phyloP scores from a whole-genome alignment of 2,329 filamentous ascomycete genomes.

The Rhynchosporium graminicola region DNA sequence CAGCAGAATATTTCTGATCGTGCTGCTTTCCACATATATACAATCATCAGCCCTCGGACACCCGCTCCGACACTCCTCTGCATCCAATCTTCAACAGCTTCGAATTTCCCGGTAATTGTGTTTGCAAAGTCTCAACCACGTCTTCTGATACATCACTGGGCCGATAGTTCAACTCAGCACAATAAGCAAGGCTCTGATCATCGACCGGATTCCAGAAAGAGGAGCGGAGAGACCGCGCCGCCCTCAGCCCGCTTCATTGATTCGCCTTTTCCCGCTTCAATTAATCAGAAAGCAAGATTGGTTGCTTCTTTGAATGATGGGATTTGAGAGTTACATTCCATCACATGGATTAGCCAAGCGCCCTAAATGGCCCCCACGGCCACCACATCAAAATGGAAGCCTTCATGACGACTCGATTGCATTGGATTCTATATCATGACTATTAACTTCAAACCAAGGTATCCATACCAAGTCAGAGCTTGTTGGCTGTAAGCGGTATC shows the following conservation, averaged over 20 bases:
- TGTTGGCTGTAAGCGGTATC: not conserved
- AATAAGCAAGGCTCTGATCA: too few relatives aligned
- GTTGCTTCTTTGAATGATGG: not conserved
- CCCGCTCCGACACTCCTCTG: not conserved
- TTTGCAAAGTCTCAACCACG: too few relatives aligned
- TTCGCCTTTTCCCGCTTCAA: too few relatives aligned
- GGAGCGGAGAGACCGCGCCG: too few relatives aligned
- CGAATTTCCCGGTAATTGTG: too few relatives aligned
- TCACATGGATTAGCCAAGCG: not conserved
- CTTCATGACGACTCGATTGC: not conserved
- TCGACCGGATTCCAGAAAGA: too few relatives aligned
- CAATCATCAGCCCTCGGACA: not conserved
- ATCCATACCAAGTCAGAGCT: not conserved
- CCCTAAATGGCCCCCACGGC: not conserved
- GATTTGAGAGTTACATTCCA: not conserved
- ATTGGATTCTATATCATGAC: not conserved
- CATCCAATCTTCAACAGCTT: too few relatives aligned
- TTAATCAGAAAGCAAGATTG: too few relatives aligned
- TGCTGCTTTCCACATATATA: not conserved
- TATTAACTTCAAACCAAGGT: not conserved
- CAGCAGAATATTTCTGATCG: not conserved
- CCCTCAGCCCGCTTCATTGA: too few relatives aligned
- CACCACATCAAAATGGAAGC: constrained; percentile 3
- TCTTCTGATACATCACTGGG: too few relatives aligned
- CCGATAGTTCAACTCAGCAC: too few relatives aligned